Percentiles rank a stretch among this genome's conserved stretches.
Evolutionary conservation across 371 early-diverging fungal species (phyloP).

Genomic region (Syncephalastrum racemosum): DNA sequence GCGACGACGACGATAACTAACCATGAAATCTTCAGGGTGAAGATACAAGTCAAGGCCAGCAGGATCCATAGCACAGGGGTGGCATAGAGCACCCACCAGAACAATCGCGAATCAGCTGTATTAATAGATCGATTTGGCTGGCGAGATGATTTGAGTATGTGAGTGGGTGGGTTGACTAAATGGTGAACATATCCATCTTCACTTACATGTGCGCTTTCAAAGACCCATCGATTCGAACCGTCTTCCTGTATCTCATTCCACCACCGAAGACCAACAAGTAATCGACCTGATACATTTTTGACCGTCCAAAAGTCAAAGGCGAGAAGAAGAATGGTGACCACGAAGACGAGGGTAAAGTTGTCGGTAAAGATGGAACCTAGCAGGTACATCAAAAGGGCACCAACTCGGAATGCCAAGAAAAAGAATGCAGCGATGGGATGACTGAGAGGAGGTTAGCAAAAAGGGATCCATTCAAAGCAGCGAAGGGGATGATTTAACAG

Average conservation of each 20-base stretch:
- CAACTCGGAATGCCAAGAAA: conserved; percentile 82
- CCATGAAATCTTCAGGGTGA: conserved; percentile 78
- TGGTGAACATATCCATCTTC: background rate
- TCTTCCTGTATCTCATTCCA: conserved; percentile 97
- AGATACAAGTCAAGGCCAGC: conserved; percentile 74
- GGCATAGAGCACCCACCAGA: conserved; percentile 90
- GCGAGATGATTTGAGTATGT: background rate
- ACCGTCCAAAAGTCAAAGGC: conserved; percentile 99
- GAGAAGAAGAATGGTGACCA: conserved; percentile 85
- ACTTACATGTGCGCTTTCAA: conserved; percentile 88
- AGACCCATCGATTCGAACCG: conserved; percentile 92
- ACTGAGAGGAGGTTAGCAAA: conserved; percentile 32
- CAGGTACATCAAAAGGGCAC: conserved; percentile 81
- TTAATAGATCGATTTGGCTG: conserved; percentile 75
- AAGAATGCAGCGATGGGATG: conserved; percentile 93
- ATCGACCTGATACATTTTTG: conserved; percentile 94
- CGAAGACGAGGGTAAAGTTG: conserved; percentile 89
- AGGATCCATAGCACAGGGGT: conserved; percentile 86
- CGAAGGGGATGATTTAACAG: background rate
- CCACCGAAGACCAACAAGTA: conserved; percentile 96
- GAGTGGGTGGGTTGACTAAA: background rate
- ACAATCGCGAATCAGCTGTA: conserved; percentile 83
- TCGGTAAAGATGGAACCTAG: conserved; percentile 76
- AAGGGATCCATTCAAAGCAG: background rate
- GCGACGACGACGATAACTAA: conserved; percentile 86